Base-by-base conservation (phyloP, 768 basidiomycete species). In the Leucocoprinus sp. region DNA sequence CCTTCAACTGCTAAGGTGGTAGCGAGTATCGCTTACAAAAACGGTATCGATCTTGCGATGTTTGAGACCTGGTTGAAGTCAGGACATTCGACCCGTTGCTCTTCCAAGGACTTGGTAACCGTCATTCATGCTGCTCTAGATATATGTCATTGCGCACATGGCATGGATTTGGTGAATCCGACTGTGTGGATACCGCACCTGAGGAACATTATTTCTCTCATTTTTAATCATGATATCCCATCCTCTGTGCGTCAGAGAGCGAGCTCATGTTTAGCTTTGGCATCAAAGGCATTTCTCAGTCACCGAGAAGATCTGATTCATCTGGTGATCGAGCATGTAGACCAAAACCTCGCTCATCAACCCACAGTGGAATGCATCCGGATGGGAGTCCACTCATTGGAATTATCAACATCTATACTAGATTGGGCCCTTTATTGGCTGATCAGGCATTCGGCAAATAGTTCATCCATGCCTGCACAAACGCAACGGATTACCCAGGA, bases 91-190 rank as follows among this genome's bases (percentile, higher is more conserved):
- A 33, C 54, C 4, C 22, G 52, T 22, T 52, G 57, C 5, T 51
- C 61, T 2, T 27, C 57, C 2, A 54, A 62, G 8, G 55, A 63
- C 22, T 55, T 76, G 12, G 56, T 70, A 17, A 54, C 60, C 0
- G 64, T 74, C 7, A 37, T 80, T 5, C 60, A 66, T 38, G 70
- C 74, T 5, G 69, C 74, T 43, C 56, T 80, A n/a, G 76, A 80
- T 23, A 19, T 50, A 49, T 8, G 54, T 50, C 12, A 11, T 51
- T 2, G 50, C 51, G 7, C 27, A n/a, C 34, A 28, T 11, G 37
- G 18, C 12, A 46, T 12, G 43, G 18, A 23, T n/a, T 29, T 21
- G 7, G 12, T 55, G 1, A 48, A 62, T 12, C 45, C 52, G 24
- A 55, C 59, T 7, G 35, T 57, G 15, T 67, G 71, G 59, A n/a